Evolutionary conservation across 208 protist genomes (phyloP).

Genomic region (Leishmania aethiopica): DNA sequence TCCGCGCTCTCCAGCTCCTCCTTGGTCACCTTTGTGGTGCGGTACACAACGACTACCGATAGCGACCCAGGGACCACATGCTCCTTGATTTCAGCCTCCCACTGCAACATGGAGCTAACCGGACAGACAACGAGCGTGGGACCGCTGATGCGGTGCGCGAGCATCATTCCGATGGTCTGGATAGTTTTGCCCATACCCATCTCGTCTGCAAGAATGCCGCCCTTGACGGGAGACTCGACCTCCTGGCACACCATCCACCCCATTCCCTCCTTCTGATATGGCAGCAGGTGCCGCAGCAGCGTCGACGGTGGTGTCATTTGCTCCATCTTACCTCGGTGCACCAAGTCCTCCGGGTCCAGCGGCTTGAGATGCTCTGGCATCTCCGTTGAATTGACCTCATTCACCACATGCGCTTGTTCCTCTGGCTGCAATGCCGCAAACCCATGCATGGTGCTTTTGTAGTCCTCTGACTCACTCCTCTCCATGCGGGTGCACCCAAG

Average conservation of each 20-base stretch:
- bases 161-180: slow-evolving; percentile 93
- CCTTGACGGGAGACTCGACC: slow-evolving; percentile 50
- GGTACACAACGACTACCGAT: slow-evolving; percentile 83
- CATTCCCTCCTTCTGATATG: slow-evolving; percentile 88
- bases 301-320: slow-evolving; percentile 46
- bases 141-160: slow-evolving; percentile 68
- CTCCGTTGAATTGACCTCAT: slow-evolving; percentile 51
- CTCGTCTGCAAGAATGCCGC: slow-evolving; percentile 98
- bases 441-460: slow-evolving; percentile 46
- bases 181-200: slow-evolving; percentile 98
- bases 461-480: slow-evolving; percentile 27
- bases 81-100: slow-evolving; percentile 87
- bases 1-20: slow-evolving; percentile 86
- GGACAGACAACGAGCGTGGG: slow-evolving; percentile 92
- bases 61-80: slow-evolving; percentile 69
- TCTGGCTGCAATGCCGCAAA: slow-evolving; percentile 43
- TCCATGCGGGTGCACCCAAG: slow-evolving; percentile 71
- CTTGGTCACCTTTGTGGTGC: slow-evolving; percentile 43
- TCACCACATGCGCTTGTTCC: slow-evolving; percentile 63
- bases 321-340: slow-evolving; percentile 59
- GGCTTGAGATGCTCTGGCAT: slow-evolving; percentile 69
- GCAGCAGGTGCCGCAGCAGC: slow-evolving; percentile 72
- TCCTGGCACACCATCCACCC: slow-evolving; percentile 90
- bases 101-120: slow-evolving; percentile 93
- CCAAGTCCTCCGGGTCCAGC: slow-evolving; percentile 86